Evolutionary conservation across 176 grass and related monocot species (phyloP), one percentile per base, ranked within the genome.

Genomic region (Tillandsia fasciculata): DNA sequence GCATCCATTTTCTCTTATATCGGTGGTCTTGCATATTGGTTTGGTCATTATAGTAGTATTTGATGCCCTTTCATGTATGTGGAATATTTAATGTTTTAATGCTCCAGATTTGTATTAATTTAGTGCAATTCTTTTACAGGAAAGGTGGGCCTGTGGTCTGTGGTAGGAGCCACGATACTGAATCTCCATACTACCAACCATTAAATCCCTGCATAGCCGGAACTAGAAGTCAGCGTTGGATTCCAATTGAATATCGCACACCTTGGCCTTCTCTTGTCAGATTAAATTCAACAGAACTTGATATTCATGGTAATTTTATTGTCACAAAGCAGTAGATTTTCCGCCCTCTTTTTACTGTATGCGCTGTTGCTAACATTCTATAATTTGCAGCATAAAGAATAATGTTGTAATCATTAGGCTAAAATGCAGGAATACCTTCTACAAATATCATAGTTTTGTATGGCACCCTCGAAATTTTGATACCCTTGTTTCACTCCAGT

Each of bases 161-260:
- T 72, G 70, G 64, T 72, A 95, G 59, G 78, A 82, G 64, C 65
- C 87, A 84, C 74, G 89, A 99, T 88, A 81, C 54, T 20, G 94
- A 99, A 86, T 86, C 77, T 58, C 89, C 90, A 73, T 93, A 90
- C 70, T 93, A 99, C 74, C 84, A 87, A 76, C 63, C 80, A 73
- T 72, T 99, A 57, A 99, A 86, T 71, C 90, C 94, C 47, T 99
- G 94, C 26, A 88, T 99, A 79, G 82, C 89, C 50, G 94, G 94
- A 65, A 99, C 87, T 47, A 93, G 87, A 85, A 99, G 90, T 75
- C 74, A 68, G 74, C 74, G 90, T 22, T 99, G 94, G 94, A 80
- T 88, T 64, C 84, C 94, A 67, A 93, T 99, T 63, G 94, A 99
- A 71, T 67, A 77, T 66, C 90, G 69, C 26, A 78, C 82, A 20